Conservation (phyloP, 2,329 filamentous ascomycete species). For the Paraphoma sp. region DNA sequence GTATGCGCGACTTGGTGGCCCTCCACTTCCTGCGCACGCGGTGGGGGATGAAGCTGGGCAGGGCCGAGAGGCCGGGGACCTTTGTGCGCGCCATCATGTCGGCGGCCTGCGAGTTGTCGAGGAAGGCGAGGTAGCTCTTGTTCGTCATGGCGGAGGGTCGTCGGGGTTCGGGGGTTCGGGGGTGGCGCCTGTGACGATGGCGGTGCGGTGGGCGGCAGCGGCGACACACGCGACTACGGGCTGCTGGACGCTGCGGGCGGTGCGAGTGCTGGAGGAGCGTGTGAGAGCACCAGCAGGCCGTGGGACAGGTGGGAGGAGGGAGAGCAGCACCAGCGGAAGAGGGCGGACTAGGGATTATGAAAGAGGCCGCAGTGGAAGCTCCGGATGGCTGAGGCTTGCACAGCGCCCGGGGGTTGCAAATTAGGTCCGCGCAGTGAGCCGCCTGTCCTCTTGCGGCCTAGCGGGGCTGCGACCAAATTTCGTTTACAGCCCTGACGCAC, state of each 20-base stretch:
- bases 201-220: slow-evolving; percentile 11
- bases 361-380: slow-evolving; percentile 35
- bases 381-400: slow-evolving; percentile 42
- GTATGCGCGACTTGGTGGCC: slow-evolving; percentile 66
- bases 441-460: slow-evolving; percentile 17
- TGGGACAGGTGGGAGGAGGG: slow-evolving; percentile 4
- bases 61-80: slow-evolving; percentile 55
- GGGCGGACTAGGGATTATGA: slow-evolving; percentile 40
- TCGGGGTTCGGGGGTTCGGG: background rate
- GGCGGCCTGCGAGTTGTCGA: slow-evolving; percentile 33
- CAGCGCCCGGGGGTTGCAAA: slow-evolving; percentile 30
- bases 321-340: slow-evolving; percentile 19
- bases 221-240: slow-evolving; percentile 31
- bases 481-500: slow-evolving; percentile 25
- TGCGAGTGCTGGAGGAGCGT: slow-evolving; percentile 5
- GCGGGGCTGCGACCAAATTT: slow-evolving; percentile 17
- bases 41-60: slow-evolving; percentile 65
- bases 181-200: slow-evolving; percentile 12
- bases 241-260: slow-evolving; percentile 16
- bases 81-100: slow-evolving; percentile 52
- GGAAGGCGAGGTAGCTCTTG: slow-evolving; percentile 44
- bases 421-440: slow-evolving; percentile 23
- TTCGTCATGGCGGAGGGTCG: slow-evolving; percentile 33
- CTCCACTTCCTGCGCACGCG: slow-evolving; percentile 71
- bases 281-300: slow-evolving; percentile 11